Evolutionary conservation across 805 yeast species (phyloP), one percentile per base, ranked within the genome.

Genomic region (Ogataea pilisensis): DNA sequence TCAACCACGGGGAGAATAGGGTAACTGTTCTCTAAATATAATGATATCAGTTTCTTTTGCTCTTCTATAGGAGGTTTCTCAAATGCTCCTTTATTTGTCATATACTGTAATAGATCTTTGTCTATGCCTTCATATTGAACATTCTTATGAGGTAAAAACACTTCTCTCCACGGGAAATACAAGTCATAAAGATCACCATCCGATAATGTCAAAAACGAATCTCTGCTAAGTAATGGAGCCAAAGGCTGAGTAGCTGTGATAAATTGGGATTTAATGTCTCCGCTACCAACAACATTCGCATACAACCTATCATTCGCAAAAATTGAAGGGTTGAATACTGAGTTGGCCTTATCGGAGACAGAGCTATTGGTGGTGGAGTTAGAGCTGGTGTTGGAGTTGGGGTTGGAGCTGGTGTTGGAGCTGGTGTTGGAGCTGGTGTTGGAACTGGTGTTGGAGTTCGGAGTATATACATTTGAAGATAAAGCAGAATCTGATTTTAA

Each of bases 151-250:
- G 53, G 50, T 8, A 48, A 29, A 29, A 51, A 49, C 14, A 50
- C 35, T 22, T 50, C 59, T 48, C 63, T 46, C 65, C 65, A 61
- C 1, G 64, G 65, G 37, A 53, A 60, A 43, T 46, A 61, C 13
- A 58, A 35, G 18, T 61, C 56, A 35, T 56, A 54, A 19, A 53
- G 45, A 13, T 60, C 62, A 1, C 63, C 64, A 30, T 53, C 54
- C n/a, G 58, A 54, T 18, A 60, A 46, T 13, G 63, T 51, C 17
- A 61, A 37, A 39, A 60, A 54, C 5, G 64, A 53, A 38, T 60
- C 64, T 38, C 58, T 45, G 27, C 62, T 56, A 24, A 61, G 45
- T 12, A 61, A 46, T 29, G 60, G 63, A 4, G 65, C 61, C 34
- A 61, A 41, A 8, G 65, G 64, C 38, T 61, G 64, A 3, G 62